Conservation (phyloP, 306 rosid species). For the Sesbania bispinosa region DNA sequence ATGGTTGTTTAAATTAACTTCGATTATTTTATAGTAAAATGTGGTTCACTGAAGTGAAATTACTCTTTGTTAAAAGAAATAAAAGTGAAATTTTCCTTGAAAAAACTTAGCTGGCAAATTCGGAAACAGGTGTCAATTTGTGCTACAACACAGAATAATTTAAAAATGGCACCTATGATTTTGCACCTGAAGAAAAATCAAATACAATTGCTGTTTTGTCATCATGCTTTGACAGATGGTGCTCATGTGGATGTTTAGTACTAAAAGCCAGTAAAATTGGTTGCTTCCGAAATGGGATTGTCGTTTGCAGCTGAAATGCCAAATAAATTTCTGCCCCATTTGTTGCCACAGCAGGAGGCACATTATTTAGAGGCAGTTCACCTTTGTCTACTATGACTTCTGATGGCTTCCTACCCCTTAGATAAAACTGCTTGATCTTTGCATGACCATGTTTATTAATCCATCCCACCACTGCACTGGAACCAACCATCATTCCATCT, state of each 20-base stretch:
- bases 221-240: constrained; percentile 55
- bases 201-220: constrained; percentile 60
- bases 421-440: constrained; percentile 73
- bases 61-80: neutral
- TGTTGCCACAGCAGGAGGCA: constrained; percentile 79
- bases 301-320: constrained; percentile 81
- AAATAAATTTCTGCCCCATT: constrained; percentile 84
- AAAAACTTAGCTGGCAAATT: neutral
- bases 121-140: neutral
- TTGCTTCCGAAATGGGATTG: constrained; percentile 52
- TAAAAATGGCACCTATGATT: neutral
- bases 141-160: neutral
- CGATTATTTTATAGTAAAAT: neutral
- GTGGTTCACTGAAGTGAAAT: neutral
- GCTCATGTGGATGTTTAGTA: constrained; percentile 51
- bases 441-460: constrained; percentile 76
- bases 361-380: constrained; percentile 80
- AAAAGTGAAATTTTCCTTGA: neutral
- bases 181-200: constrained; percentile 81
- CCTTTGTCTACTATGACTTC: constrained; percentile 77
- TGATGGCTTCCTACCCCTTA: constrained; percentile 67
- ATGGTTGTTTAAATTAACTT: neutral
- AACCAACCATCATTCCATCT: constrained; percentile 91
- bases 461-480: constrained; percentile 99
- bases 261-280: constrained; percentile 82